These are phyloP conservation scores for Dactylellina drechsleri DNA, from an alignment of 2,329 filamentous ascomycete genomes.

Conservation along the genomic window DNA sequence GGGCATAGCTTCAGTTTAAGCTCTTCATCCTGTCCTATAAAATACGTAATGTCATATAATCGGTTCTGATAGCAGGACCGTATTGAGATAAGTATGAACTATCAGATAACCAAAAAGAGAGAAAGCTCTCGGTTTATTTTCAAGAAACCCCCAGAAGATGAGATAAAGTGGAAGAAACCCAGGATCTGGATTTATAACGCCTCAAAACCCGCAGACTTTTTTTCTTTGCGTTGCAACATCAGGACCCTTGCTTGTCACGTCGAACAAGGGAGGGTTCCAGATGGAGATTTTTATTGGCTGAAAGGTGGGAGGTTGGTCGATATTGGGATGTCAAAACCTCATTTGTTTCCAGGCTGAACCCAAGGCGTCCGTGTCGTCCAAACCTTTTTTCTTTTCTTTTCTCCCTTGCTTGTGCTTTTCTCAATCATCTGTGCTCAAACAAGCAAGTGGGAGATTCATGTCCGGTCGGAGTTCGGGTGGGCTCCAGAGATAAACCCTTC, in stretches of 20 bases:
- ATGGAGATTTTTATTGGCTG: slow-evolving; percentile 9
- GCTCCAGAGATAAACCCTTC: neutral
- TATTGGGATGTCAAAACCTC: slow-evolving; percentile 23
- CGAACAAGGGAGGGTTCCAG: slow-evolving; percentile 4
- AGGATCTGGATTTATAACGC: slow-evolving; percentile 26
- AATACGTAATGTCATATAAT: no score
- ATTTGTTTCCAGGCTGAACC: slow-evolving; percentile 17
- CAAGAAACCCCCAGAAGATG: neutral
- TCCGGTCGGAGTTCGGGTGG: slow-evolving; percentile 15
- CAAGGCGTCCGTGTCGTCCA: neutral
- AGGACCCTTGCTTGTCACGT: slow-evolving; percentile 4
- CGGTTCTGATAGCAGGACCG: no score
- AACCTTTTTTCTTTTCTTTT: slow-evolving; percentile 1
- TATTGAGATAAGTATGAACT: no score
- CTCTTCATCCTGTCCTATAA: neutral
- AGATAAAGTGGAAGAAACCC: neutral
- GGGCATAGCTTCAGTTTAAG: slow-evolving; percentile 6
- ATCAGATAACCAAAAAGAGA: no score
- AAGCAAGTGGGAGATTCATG: slow-evolving; percentile 18
- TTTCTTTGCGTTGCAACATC: neutral
- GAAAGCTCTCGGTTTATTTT: no score
- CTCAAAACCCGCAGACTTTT: slow-evolving; percentile 27
- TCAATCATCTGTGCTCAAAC: slow-evolving; percentile 5
- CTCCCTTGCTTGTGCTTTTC: neutral
- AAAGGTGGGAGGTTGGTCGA: slow-evolving; percentile 3